A percentile compares a stretch with the other conserved stretches of the same genome.
These are phyloP conservation scores for Candida morakotiae DNA, from an alignment of 805 yeast species.

Conservation along the genomic window DNA sequence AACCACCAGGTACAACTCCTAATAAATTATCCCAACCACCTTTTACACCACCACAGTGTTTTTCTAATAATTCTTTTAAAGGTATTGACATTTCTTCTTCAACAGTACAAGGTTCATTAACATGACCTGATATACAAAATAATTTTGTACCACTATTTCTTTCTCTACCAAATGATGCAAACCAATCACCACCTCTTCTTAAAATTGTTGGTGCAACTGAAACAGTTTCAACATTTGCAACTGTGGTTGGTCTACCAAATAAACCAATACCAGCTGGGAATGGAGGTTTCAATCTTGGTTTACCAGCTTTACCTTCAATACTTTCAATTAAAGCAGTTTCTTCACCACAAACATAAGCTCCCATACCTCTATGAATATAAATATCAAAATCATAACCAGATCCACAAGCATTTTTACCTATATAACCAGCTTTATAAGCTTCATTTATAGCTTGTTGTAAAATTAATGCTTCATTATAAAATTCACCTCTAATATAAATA, in stretches of 20 bases:
- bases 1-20: conserved; percentile 89
- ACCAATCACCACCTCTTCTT: conserved; percentile 89
- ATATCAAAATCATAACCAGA: conserved; percentile 82
- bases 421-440: conserved; percentile 74
- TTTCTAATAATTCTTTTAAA: conserved; percentile 74
- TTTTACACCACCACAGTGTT: conserved; percentile 85
- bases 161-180: conserved; percentile 78
- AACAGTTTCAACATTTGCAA: conserved; percentile 87
- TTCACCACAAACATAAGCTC: conserved; percentile 91
- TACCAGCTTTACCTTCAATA: conserved; percentile 89
- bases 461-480: conserved; percentile 72
- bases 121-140: conserved; percentile 86
- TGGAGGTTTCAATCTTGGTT: conserved; percentile 91
- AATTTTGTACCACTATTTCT: conserved; percentile 81
- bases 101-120: conserved; percentile 87
- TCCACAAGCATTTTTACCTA: conserved; percentile 86
- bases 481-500: conserved; percentile 88
- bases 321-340: conserved; percentile 88
- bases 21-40: conserved; percentile 92
- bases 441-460: conserved; percentile 83
- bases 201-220: conserved; percentile 87
- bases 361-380: conserved; percentile 87
- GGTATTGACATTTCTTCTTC: conserved; percentile 95
- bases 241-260: conserved; percentile 88
- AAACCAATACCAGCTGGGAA: conserved; percentile 93